Base-by-base conservation (phyloP, 371 early-diverging fungal species). In the Apophysomyces ossiformis region DNA sequence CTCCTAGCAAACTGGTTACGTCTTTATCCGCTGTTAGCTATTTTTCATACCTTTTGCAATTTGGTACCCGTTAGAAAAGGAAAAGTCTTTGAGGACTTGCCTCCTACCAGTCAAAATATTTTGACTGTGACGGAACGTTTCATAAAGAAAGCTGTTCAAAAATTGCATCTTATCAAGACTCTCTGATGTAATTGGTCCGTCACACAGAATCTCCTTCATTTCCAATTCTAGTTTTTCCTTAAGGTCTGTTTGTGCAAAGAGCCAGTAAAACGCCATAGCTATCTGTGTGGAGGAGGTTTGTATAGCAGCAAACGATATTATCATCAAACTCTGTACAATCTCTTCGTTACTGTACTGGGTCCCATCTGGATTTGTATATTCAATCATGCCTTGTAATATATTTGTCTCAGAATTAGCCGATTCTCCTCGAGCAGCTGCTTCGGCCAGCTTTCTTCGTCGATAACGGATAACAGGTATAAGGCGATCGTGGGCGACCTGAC, bases 291-390 rank as follows among this genome's bases (percentile, higher is more conserved):
- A 69, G 7, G 76, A 77, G 2, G 76, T 74, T 21, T 79, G 80
- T 0, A 77, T 77, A 21, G 80, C 70, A 4, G 80, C 77, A 61
- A 77, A 80, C 2, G 77, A 77, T 26, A 77, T n/a, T 32, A 74
- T 26, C 15, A 80, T 47, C 9, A 75, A 56, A 13, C 68, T 36
- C 9, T 70, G 69, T 9, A 69, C 57, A 4, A 76, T 54, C 44
- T 74, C 68, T 4, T 61, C 44, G 2, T 66, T 66, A 4, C 65
- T 50, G 26, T 61, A 70, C 1, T 47, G 26, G 12, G 64, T 60
- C 18, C 76, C 72, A 43, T 74, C 70, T 11, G 57, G 68, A 0
- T 74, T 56, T 26, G 46, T 39, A 15, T 57, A 72, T 26, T 72
- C 77, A 0, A 71, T 64, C 4, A 76, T 54, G 5, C 65, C 69